Evolutionary conservation across 495 filamentous ascomycete species (phyloP), one percentile per base, ranked within the genome.

Genomic region (Lepraria neglecta): DNA sequence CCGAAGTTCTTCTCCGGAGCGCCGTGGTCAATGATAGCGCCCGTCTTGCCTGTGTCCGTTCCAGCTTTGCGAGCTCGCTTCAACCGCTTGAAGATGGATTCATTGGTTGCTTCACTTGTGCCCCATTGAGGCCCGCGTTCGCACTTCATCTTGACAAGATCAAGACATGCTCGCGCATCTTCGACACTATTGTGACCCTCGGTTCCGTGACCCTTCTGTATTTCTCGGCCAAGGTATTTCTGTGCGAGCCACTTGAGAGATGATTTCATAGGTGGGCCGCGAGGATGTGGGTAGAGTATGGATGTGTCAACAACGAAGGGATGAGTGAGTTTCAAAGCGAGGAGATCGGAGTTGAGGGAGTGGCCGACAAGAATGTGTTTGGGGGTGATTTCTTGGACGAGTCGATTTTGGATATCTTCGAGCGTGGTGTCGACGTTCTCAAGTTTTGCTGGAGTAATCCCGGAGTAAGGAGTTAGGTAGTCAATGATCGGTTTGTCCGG

Each of bases 141-240:
- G 70, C 95, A 96, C 71, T 98, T 98, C 71, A 89, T 84, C 69
- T 92, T 96, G 11, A 96, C 84, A 1, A 98, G 84, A 65, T 98
- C 95, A 17, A 98, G 82, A 59, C 89, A 92, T 3, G 94, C 90
- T 48, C 79, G 83, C 15, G 94, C 89, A 70, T 98, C 94, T 74
- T 98, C 95, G 67, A 96, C 80, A 31, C 88, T 90, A 77, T 97
- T 85, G 68, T 98, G 94, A 10, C 94, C 94, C 19, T 75, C 80
- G 2, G 73, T 76, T 31, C 77, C 77, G 58, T 84, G 78, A 9
- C 86, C 86, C 56, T 85, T 89, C 68, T 98, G 94, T 61, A 98
- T 95, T 68, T 91, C 87, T 52, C 90, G 87, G 59, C 76, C 78
- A 38, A 97, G 82, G 64, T 91, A 75, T 45, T 72, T 77, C 33